A percentile compares a stretch with the other conserved stretches of the same genome.
Conservation (phyloP, 164 flowering plant genomes). For the Echeveria elegans region DNA sequence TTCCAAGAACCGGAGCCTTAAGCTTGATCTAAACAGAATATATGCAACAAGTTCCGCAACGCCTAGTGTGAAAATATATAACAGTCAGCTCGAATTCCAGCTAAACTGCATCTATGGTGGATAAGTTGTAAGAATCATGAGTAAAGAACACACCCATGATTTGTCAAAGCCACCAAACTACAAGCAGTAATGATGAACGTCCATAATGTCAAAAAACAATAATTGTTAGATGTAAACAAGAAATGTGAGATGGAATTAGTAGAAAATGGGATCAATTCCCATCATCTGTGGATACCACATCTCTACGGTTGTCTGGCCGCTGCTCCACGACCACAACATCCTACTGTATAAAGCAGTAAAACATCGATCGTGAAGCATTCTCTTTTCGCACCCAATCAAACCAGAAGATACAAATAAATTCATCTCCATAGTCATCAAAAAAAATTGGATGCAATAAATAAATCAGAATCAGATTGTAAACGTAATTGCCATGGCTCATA, state of each 20-base stretch:
- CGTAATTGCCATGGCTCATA: background rate
- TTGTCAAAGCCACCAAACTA: too few species aligned
- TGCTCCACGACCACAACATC: slow-evolving; percentile 19
- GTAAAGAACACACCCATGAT: too few species aligned
- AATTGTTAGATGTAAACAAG: background rate
- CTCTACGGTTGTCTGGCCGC: slow-evolving; percentile 87
- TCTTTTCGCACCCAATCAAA: background rate
- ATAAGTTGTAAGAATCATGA: too few species aligned
- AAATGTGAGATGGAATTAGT: slow-evolving; percentile 65
- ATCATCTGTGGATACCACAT: slow-evolving; percentile 58
- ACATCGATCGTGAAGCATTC: background rate
- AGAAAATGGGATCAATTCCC: slow-evolving; percentile 34
- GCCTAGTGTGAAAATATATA: too few species aligned
- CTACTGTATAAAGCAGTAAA: background rate
- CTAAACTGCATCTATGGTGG: too few species aligned
- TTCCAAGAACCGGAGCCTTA: too few species aligned
- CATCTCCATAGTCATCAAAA: background rate
- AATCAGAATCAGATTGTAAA: background rate
- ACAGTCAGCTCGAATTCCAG: too few species aligned
- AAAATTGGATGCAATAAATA: background rate
- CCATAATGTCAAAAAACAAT: too few species aligned
- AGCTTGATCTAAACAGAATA: too few species aligned
- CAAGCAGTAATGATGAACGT: too few species aligned
- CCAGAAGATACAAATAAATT: background rate
- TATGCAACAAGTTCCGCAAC: too few species aligned